phyloP scores from a whole-genome alignment of 2,329 filamentous ascomycete species.

The Ophiostoma triangulosporum region DNA sequence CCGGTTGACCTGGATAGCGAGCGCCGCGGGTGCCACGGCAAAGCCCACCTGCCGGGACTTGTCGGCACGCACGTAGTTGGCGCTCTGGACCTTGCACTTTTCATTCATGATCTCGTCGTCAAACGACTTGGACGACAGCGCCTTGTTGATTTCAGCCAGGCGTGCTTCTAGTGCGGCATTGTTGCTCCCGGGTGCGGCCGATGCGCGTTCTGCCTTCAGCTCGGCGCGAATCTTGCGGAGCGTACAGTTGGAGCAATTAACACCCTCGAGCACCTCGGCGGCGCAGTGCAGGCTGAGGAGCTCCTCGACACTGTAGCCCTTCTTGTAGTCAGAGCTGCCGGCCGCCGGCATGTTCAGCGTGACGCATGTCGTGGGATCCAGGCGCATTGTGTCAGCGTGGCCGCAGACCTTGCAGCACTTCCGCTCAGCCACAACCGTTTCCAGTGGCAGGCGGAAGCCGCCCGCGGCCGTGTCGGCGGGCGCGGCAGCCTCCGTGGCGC shows the following conservation, averaged over 20 bases:
- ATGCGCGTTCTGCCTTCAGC: slow-evolving; percentile 5
- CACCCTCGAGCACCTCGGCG: slow-evolving; percentile 74
- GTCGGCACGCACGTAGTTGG: slow-evolving; percentile 48
- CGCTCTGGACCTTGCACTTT: slow-evolving; percentile 52
- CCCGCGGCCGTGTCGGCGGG: no score
- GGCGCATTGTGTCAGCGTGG: slow-evolving; percentile 72
- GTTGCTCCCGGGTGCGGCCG: background rate
- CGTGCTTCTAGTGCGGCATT: background rate
- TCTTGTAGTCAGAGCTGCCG: slow-evolving; percentile 41
- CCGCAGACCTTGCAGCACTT: slow-evolving; percentile 80
- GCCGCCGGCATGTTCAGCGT: slow-evolving; percentile 63
- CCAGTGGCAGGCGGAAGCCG: slow-evolving; percentile 59
- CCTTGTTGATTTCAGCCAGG: background rate
- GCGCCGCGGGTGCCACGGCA: slow-evolving; percentile 63
- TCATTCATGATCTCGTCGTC: background rate
- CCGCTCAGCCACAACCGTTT: slow-evolving; percentile 75
- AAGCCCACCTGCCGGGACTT: slow-evolving; percentile 87
- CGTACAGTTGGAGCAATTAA: slow-evolving; percentile 87
- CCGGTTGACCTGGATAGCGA: slow-evolving; percentile 81
- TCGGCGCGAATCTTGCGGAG: slow-evolving; percentile 40
- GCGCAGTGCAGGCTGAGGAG: slow-evolving; percentile 74
- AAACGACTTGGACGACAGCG: background rate
- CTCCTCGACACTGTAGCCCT: slow-evolving; percentile 45
- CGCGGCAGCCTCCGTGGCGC: slow-evolving; percentile 21
- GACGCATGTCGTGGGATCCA: slow-evolving; percentile 89